A percentile compares a stretch with the other conserved stretches of the same genome.
Evolutionary conservation across 2,329 filamentous ascomycete genomes (phyloP).

Genomic region (Cyclaneusma minus): DNA sequence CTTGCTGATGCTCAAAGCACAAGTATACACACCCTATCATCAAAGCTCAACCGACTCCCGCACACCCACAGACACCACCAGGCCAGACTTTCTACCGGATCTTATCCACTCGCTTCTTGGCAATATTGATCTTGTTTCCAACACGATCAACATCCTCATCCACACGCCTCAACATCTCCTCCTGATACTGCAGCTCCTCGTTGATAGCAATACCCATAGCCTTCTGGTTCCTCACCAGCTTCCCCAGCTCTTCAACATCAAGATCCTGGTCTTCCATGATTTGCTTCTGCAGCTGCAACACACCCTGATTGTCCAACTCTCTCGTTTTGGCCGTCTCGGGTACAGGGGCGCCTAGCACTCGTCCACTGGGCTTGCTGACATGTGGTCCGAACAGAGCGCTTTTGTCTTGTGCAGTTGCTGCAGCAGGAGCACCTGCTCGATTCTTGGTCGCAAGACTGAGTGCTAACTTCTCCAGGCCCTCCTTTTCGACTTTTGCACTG

Average conservation of each 20-base stretch:
- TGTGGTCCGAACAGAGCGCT: slow-evolving; percentile 29
- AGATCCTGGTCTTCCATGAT: slow-evolving; percentile 63
- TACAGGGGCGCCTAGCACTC: slow-evolving; percentile 57
- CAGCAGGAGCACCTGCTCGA: slow-evolving; percentile 11
- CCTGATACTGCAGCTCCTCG: slow-evolving; percentile 57
- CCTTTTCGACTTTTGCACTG: slow-evolving; percentile 55
- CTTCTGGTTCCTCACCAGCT: slow-evolving; percentile 56
- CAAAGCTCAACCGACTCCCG: too few relatives aligned
- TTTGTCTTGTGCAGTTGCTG: slow-evolving; percentile 21
- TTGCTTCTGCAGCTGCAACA: slow-evolving; percentile 57
- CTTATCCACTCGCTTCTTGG: slow-evolving; percentile 56
- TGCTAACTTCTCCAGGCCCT: slow-evolving; percentile 59
- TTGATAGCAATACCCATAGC: slow-evolving; percentile 68
- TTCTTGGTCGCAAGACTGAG: slow-evolving; percentile 36
- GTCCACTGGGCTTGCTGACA: slow-evolving; percentile 28
- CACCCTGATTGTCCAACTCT: slow-evolving; percentile 61
- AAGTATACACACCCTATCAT: too few relatives aligned
- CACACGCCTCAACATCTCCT: slow-evolving; percentile 50
- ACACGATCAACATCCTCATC: slow-evolving; percentile 52
- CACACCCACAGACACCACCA: too few relatives aligned
- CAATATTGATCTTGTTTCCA: slow-evolving; percentile 53
- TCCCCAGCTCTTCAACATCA: slow-evolving; percentile 51
- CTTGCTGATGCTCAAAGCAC: too few relatives aligned
- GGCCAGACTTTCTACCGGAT: too few relatives aligned
- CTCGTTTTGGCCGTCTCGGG: slow-evolving; percentile 64